Evolutionary conservation across 2,329 filamentous ascomycete species (phyloP), one percentile per base, ranked within the genome.

Genomic region (Fusarium bactridioides): DNA sequence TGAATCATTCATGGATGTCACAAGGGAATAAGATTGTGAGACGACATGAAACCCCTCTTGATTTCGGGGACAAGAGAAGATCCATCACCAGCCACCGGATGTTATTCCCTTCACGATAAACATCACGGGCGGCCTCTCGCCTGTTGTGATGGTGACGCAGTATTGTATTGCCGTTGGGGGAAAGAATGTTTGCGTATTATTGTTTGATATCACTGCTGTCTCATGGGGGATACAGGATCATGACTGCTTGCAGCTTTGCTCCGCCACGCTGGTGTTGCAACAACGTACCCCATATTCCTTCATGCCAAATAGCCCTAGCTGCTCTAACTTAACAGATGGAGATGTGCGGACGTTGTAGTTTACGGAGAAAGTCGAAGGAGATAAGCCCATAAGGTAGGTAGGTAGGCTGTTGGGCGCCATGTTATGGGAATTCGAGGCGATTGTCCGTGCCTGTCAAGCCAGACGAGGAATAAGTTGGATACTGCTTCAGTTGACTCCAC

Each of bases 61-160:
- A 59, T 67, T 23, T 23, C 44, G 44, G 40, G 37, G 60, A 45
- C 31, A 5, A 35, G 33, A 33, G 25, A 25, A 25, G 50, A 33
- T 50, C 51, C 56, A 59, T 59, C 40, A 33, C 50, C 59, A 35
- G 40, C 61, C 69, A 72, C 69, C 38, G 27, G 25, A 23, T 18
- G 35, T 38, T n/a, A 38, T 35, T 18, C 31, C 27, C 16, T 25
- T 21, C 43, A 41, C 43, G 31, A 55, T 37, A 50, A 40, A 16
- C 45, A 60, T 67, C 48, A 41, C 35, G 41, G 70, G 70, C 66
- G 70, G 70, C 70, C 70, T 73, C 70, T 70, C 41, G 65, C 43
- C 38, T 59, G n/a, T 35, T 48, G 33, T 33, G 55, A n/a, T 25
- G 29, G 19, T 72, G 47, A 69, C 40, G 57, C 61, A 31, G 31